Evolutionary conservation across 1,284 basidiomycete genomes (phyloP), one percentile per base, ranked within the genome.

Genomic region (Puccinia coronata): DNA sequence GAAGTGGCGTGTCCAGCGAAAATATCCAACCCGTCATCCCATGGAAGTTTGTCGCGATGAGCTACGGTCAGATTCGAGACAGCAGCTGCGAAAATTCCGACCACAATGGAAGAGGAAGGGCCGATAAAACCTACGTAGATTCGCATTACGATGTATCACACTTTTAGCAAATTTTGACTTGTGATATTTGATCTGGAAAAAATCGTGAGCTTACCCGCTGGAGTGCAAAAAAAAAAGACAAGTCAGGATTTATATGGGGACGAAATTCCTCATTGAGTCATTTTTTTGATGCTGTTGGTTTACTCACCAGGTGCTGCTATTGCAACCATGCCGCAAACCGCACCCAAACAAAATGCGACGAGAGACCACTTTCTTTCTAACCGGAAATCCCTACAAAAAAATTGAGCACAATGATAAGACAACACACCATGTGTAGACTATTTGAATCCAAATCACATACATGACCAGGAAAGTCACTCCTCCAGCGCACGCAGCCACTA

Each of bases 401-500:
- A 25, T 43, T 20, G 4, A 14, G 74, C 31, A 63, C 18, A 25
- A 70, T 18, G n/a, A 36, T 82, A 23, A 84, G 83, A 79, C 84
- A 94, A 77, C 23, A 43, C 67, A 34, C 9, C 25, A 34, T 43
- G n/a, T 70, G 14, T 43, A 4, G 8, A 23, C 92, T 92, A 97
- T 87, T 93, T 92, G 82, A 91, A 89, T 86, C 94, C 92, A 82
- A 94, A 89, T 43, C 0, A 16, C 63, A 41, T 71, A 80, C 77
- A 96, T 90, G 82, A 93, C 87, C 86, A 94, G 92, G 95, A 94
- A 97, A n/a, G 92, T 90, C 81, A 94, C 89, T 20, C 93, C 95
- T 43, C 91, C 93, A 83, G 91, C 89, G 1, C 91, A 90, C 28
- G 91, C 92, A 49, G 91, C 90, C 47, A 93, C 77, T 80, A 47